Evolutionary conservation across 345 rosid species (phyloP).

Genomic region (Geranium rotundifolium): DNA sequence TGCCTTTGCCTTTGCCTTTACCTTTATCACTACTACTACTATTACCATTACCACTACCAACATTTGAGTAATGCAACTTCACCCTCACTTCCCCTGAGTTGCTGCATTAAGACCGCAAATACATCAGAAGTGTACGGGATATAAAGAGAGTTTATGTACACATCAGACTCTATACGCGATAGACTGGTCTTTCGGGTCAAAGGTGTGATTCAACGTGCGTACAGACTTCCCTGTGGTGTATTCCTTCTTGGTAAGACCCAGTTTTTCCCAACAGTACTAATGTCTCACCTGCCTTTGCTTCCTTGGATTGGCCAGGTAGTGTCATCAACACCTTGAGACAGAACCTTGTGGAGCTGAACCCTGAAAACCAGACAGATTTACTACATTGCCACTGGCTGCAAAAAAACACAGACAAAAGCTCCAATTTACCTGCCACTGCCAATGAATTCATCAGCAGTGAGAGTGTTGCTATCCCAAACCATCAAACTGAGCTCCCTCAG

Average conservation of each 20-base stretch:
- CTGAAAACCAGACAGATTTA: not conserved
- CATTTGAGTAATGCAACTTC: conserved; percentile 25
- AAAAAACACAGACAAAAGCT: no score
- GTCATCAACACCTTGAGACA: conserved; percentile 36
- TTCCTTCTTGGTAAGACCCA: no score
- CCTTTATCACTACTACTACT: no score
- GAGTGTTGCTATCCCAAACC: conserved; percentile 40
- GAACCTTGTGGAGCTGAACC: conserved; percentile 38
- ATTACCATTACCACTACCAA: not conserved
- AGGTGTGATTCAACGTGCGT: no score
- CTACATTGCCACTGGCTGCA: no score
- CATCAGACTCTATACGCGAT: no score
- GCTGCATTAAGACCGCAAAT: conserved; percentile 10
- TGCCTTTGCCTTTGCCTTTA: no score
- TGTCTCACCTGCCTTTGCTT: conserved; percentile 26
- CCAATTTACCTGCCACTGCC: conserved; percentile 23
- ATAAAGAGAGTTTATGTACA: no score
- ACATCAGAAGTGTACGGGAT: no score
- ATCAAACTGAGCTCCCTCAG: conserved; percentile 26
- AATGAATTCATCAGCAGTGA: conserved; percentile 33
- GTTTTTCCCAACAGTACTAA: no score
- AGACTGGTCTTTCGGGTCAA: no score
- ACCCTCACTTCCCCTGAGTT: conserved; percentile 37
- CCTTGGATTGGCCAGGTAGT: conserved; percentile 28
- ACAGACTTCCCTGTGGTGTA: no score